Base-by-base conservation (phyloP, 176 grass and related monocot genomes). In the Panicum miliaceum region DNA sequence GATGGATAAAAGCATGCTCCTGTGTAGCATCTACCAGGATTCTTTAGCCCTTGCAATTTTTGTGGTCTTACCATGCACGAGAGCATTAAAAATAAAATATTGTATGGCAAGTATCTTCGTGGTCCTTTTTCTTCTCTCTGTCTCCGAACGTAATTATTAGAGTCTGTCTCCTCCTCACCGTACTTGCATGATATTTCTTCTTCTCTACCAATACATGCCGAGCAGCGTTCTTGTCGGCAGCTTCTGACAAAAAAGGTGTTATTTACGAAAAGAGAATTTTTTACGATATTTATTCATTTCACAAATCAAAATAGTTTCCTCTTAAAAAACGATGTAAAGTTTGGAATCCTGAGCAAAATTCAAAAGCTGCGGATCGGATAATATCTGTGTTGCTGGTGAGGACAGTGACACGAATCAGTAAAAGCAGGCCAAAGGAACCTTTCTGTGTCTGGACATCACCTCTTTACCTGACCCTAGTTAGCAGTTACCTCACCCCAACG, bases 341-440 rank as follows among this genome's bases (percentile, higher is more conserved):
- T 23, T 11, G 10, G 56, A 23, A 58, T 58, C 8, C 8, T n/a
- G 23, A 23, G 5, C 4, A 58, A 58, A 23, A n/a, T n/a, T 5
- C 19, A 6, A 53, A 53, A 36, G 7, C 36, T 42, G 37, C 36
- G 42, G 35, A 32, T 70, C 42, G 12, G 18, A 67, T 16, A 50
- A 2, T 7, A 19, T 25, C 22, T 10, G 35, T 34, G 57, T 66
- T 69, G 7, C 43, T 20, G 59, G 40, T 50, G 15, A 36, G 43
- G 77, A 50, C 45, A 80, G 61, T 16, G 78, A 67, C 29, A 38
- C 78, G 62, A 52, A 66, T 36, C 22, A 35, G 40, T 40, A 71
- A 71, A 69, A 14, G 37, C 4, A 6, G 16, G 37, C 4, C 65
- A 22, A 7, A 20, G n/a, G 57, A 60, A 12, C 57, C 2, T 79